These are phyloP conservation scores for Papiliotrema nemorosa DNA, from an alignment of 1,284 basidiomycete species.

Conservation along the genomic window DNA sequence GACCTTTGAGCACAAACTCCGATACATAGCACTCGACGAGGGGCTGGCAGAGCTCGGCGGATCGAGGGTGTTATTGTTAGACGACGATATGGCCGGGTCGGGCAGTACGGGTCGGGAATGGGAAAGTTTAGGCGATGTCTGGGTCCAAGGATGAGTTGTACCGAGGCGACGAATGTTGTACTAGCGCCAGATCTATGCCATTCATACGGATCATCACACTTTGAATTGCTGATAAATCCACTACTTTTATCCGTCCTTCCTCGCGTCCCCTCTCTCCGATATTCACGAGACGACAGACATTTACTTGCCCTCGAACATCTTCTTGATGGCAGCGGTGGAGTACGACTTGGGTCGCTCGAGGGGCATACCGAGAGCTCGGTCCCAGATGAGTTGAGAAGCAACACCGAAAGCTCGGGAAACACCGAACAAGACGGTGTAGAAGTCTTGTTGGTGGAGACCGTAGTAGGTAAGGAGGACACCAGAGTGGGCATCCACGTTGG, in stretches of 20 bases:
- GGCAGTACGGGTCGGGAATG: conserved; percentile 29
- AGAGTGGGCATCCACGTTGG: conserved; percentile 95
- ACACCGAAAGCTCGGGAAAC: conserved; percentile 92
- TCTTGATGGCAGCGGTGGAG: conserved; percentile 51
- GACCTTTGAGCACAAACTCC: conserved; percentile 17
- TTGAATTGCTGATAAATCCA: neutral
- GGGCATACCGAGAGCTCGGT: conserved; percentile 81
- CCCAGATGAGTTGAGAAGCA: conserved; percentile 86
- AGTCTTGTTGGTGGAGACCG: conserved; percentile 79
- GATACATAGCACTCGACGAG: conserved; percentile 28
- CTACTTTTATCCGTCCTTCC: neutral
- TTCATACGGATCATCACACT: neutral
- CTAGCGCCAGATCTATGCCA: neutral
- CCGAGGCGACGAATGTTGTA: neutral
- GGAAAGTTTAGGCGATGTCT: conserved; percentile 36
- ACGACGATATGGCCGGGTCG: conserved; percentile 4
- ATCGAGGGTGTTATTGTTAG: conserved; percentile 30
- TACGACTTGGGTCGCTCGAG: conserved; percentile 53
- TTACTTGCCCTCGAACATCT: conserved; percentile 48
- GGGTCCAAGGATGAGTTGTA: conserved; percentile 6
- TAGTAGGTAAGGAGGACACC: conserved; percentile 84
- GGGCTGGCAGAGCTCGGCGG: conserved; percentile 39
- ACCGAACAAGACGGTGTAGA: conserved; percentile 96
- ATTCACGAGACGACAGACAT: neutral
- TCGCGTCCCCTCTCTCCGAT: neutral